Conservation (phyloP, 352 stramenopile genomes). For the Phytophthora boehmeriae region DNA sequence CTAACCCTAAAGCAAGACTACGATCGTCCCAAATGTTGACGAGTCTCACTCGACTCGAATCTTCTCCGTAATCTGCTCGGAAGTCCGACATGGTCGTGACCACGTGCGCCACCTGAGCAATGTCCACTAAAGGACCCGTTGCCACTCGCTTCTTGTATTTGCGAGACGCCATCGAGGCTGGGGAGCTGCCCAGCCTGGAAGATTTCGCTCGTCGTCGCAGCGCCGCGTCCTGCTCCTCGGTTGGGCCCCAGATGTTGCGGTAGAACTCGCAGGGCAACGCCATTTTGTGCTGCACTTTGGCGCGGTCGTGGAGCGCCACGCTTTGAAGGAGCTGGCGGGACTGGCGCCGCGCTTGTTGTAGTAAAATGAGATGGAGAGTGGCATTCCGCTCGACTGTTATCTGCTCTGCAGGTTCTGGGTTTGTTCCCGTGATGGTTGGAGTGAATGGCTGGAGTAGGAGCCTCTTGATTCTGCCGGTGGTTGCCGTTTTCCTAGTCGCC, state of each 20-base stretch:
- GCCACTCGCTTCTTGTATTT: constrained; percentile 45
- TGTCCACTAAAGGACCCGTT: constrained; percentile 58
- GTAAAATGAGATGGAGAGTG: constrained; percentile 57
- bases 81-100: constrained; percentile 74
- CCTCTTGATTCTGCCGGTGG: constrained; percentile 7
- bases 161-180: constrained; percentile 23
- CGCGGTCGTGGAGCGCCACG: constrained; percentile 39
- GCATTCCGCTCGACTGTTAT: constrained; percentile 26
- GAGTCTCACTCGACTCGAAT: constrained; percentile 17
- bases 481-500: constrained; percentile 12
- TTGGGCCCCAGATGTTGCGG: constrained; percentile 58
- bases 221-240: constrained; percentile 35
- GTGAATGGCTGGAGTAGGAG: not conserved
- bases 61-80: constrained; percentile 64
- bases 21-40: constrained; percentile 68
- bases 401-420: constrained; percentile 1
- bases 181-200: constrained; percentile 19
- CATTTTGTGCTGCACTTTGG: constrained; percentile 43
- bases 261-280: constrained; percentile 58
- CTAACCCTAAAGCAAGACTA: constrained; percentile 30
- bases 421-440: constrained; percentile 13
- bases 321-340: constrained; percentile 36
- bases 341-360: constrained; percentile 33
- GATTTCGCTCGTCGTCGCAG: constrained; percentile 24
- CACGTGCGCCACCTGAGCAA: constrained; percentile 74